A percentile compares a stretch with the other conserved stretches of the same genome.
Evolutionary conservation across 805 yeast genomes (phyloP).

Genomic region (Metschnikowia anglica): DNA sequence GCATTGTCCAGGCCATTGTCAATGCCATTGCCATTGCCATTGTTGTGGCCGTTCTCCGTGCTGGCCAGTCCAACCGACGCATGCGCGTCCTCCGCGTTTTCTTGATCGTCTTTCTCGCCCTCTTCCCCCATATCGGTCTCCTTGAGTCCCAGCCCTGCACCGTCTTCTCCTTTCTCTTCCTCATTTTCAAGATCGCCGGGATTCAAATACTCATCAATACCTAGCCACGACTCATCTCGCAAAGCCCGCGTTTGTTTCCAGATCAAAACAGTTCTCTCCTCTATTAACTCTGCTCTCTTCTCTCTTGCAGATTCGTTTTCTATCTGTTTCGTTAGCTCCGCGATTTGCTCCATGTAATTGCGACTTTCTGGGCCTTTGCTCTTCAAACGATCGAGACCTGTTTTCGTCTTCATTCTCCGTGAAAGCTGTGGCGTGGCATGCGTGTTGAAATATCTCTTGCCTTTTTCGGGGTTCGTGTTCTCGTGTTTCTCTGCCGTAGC

Average conservation of each 20-base stretch:
- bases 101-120: slow-evolving; percentile 2
- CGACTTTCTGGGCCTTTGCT: not conserved
- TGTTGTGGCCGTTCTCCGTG: not conserved
- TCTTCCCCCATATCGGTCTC: slow-evolving; percentile 1
- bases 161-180: slow-evolving; percentile 4
- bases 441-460: slow-evolving; percentile 39
- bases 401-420: slow-evolving; percentile 36
- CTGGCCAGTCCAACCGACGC: not conserved
- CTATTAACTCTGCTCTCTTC: slow-evolving; percentile 19
- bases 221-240: slow-evolving; percentile 14
- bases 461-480: slow-evolving; percentile 29
- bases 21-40: not conserved
- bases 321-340: slow-evolving; percentile 15
- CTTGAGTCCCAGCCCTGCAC: slow-evolving; percentile 2
- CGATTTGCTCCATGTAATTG: slow-evolving; percentile 5
- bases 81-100: slow-evolving; percentile 1
- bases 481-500: slow-evolving; percentile 21
- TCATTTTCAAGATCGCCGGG: slow-evolving; percentile 11
- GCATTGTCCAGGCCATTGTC: too few species aligned
- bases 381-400: slow-evolving; percentile 31
- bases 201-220: slow-evolving; percentile 5
- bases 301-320: slow-evolving; percentile 10
- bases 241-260: slow-evolving; percentile 34
- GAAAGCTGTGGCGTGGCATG: slow-evolving; percentile 45
- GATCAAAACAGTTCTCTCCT: slow-evolving; percentile 28